phyloP scores from a whole-genome alignment of 805 yeast genomes.

The Cyberlindnera mycetangii region DNA sequence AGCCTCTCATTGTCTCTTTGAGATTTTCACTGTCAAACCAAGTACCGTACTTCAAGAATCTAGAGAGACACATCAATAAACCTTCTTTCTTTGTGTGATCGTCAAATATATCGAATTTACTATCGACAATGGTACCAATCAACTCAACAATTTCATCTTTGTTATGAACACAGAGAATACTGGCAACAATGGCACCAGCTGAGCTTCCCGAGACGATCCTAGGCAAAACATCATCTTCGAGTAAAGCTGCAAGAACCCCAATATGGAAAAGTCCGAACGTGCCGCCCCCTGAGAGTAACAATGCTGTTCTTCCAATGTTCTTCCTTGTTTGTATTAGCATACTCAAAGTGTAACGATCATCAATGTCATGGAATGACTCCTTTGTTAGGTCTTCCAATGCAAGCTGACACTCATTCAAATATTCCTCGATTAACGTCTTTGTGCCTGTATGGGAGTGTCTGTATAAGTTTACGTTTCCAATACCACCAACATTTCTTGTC shows the following conservation, averaged over 20 bases:
- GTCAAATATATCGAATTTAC: constrained; percentile 51
- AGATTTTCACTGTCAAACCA: constrained; percentile 79
- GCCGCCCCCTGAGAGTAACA: constrained; percentile 95
- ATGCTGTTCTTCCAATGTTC: constrained; percentile 90
- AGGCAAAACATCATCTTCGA: constrained; percentile 76
- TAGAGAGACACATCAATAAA: constrained; percentile 47
- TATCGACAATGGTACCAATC: constrained; percentile 44
- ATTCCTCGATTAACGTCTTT: constrained; percentile 77
- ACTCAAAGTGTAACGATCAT: constrained; percentile 67
- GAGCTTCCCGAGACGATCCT: constrained; percentile 90
- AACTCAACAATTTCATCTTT: constrained; percentile 64
- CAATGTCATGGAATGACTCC: constrained; percentile 37
- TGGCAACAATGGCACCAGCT: constrained; percentile 93
- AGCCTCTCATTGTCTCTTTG: constrained; percentile 66
- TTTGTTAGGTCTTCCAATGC: constrained; percentile 32
- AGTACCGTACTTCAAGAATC: constrained; percentile 79
- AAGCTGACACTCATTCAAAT: constrained; percentile 71
- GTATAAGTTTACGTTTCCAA: constrained; percentile 78
- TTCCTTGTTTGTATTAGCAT: constrained; percentile 84
- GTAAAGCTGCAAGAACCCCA: constrained; percentile 81
- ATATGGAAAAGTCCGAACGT: constrained; percentile 90
- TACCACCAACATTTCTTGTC: constrained; percentile 81
- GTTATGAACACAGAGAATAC: constrained; percentile 77
- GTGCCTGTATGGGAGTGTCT: constrained; percentile 84
- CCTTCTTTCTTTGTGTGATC: constrained; percentile 36